Conservation (phyloP, 2,329 filamentous ascomycete genomes). For the Herpotrichia juniperi region DNA sequence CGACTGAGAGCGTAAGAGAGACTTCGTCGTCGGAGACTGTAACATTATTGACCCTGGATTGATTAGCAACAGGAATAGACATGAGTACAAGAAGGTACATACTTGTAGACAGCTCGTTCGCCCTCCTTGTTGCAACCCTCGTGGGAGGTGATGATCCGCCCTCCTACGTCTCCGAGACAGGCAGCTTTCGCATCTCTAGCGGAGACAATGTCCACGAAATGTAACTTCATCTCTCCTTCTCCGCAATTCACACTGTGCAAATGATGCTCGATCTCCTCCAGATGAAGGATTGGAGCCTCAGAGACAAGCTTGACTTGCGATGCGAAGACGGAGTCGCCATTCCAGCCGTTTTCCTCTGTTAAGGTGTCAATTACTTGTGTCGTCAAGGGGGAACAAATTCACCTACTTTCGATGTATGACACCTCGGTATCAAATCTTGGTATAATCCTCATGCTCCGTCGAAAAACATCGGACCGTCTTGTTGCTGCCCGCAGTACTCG, state of each 20-base stretch:
- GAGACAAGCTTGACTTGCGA: constrained; percentile 41
- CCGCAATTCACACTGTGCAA: constrained; percentile 36
- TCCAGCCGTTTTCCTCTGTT: constrained; percentile 30
- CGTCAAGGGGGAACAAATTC: neutral
- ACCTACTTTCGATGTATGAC: constrained; percentile 42
- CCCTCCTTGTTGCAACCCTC: constrained; percentile 43
- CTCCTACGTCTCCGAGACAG: constrained; percentile 25
- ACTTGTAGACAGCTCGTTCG: constrained; percentile 42
- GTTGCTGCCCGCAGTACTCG: constrained; percentile 41
- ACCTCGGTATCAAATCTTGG: constrained; percentile 35
- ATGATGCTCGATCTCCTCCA: constrained; percentile 46
- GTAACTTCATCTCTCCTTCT: constrained; percentile 30
- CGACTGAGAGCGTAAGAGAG: constrained; percentile 30
- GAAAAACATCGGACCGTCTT: constrained; percentile 29
- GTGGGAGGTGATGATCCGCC: constrained; percentile 47
- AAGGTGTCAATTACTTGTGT: constrained; percentile 1
- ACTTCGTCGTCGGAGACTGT: constrained; percentile 28
- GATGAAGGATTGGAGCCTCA: constrained; percentile 36
- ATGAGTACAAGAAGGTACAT: constrained; percentile 7
- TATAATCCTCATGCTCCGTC: constrained; percentile 30
- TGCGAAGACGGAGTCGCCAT: constrained; percentile 34
- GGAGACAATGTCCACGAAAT: constrained; percentile 31
- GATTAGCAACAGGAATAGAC: neutral
- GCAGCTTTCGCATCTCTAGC: constrained; percentile 34
- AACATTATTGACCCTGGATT: constrained; percentile 29